phyloP scores from a whole-genome alignment of 2,329 filamentous ascomycete species.

The Monosporascus ibericus region DNA sequence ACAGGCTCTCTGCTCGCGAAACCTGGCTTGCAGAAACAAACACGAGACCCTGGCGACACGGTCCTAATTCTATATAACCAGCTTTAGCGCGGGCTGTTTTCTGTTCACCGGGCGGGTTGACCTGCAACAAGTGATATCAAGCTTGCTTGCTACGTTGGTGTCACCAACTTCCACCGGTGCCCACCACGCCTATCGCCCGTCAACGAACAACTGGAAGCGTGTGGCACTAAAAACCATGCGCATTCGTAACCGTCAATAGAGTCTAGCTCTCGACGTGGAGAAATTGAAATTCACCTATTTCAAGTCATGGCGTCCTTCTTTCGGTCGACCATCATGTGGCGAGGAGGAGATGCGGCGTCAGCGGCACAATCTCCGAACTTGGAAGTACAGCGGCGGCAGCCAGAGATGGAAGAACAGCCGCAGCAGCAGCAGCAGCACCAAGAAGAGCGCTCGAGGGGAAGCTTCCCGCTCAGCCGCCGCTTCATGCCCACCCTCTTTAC shows the following conservation, averaged over 20 bases:
- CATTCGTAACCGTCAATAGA: conserved; percentile 9
- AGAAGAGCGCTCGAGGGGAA: conserved; percentile 7
- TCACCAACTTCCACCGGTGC: background rate
- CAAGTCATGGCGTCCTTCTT: conserved; percentile 16
- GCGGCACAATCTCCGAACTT: conserved; percentile 9
- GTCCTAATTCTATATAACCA: background rate
- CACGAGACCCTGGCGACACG: background rate
- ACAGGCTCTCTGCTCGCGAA: conserved; percentile 10
- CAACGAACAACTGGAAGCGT: background rate
- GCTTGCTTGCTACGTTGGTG: background rate
- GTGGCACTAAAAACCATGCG: conserved; percentile 12
- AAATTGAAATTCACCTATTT: background rate
- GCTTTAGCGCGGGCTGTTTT: background rate
- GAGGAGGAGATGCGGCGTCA: conserved; percentile 10
- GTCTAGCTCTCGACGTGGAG: conserved; percentile 1
- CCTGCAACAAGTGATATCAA: background rate
- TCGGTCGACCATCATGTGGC: conserved; percentile 13
- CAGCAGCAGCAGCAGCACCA: conserved; percentile 1
- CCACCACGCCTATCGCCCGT: background rate
- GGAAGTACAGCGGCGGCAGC: conserved; percentile 10
- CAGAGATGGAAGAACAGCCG: conserved; percentile 13
- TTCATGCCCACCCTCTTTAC: conserved; percentile 12
- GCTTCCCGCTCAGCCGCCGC: conserved; percentile 10
- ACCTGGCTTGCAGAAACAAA: conserved; percentile 3
- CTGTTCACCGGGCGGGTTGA: background rate